Evolutionary conservation across 2,329 filamentous ascomycete species (phyloP).

Genomic region (Akanthomyces lecanii): DNA sequence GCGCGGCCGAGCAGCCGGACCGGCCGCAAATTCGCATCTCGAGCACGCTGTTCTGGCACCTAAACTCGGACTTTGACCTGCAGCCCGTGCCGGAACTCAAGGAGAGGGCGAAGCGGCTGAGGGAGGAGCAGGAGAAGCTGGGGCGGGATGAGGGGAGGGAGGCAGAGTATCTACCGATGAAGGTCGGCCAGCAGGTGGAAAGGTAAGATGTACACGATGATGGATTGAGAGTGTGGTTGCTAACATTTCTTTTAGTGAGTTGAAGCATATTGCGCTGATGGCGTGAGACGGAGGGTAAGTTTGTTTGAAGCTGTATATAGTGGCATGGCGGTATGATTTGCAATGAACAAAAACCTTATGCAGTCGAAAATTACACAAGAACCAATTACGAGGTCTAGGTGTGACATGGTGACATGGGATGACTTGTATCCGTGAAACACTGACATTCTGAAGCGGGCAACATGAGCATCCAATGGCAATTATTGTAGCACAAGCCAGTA

Average conservation of each 20-base stretch:
- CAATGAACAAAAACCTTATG: neutral
- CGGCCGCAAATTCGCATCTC: slow-evolving; percentile 54
- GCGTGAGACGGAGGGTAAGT: slow-evolving; percentile 18
- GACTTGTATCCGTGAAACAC: too few species aligned
- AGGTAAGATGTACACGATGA: slow-evolving; percentile 32
- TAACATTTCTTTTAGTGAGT: slow-evolving; percentile 34
- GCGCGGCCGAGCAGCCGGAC: slow-evolving; percentile 39
- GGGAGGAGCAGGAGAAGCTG: slow-evolving; percentile 43
- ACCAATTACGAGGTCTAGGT: neutral
- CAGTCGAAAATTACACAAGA: too few species aligned
- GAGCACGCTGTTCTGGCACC: slow-evolving; percentile 58
- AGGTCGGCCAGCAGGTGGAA: slow-evolving; percentile 57
- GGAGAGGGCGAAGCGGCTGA: slow-evolving; percentile 40
- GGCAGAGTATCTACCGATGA: slow-evolving; percentile 47
- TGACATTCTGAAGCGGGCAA: too few species aligned
- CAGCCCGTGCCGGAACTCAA: slow-evolving; percentile 46
- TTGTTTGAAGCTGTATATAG: neutral
- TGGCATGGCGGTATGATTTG: neutral
- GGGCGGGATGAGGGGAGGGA: slow-evolving; percentile 52
- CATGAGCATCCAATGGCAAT: too few species aligned
- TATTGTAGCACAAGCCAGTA: neutral
- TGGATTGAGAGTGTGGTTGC: neutral
- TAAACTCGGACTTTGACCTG: slow-evolving; percentile 54
- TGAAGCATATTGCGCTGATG: slow-evolving; percentile 53
- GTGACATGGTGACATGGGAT: neutral